Percentiles rank a stretch among this genome's conserved stretches.
These are phyloP conservation scores for Cordyceps militaris DNA, from an alignment of 2,329 filamentous ascomycete species.

Conservation along the genomic window DNA sequence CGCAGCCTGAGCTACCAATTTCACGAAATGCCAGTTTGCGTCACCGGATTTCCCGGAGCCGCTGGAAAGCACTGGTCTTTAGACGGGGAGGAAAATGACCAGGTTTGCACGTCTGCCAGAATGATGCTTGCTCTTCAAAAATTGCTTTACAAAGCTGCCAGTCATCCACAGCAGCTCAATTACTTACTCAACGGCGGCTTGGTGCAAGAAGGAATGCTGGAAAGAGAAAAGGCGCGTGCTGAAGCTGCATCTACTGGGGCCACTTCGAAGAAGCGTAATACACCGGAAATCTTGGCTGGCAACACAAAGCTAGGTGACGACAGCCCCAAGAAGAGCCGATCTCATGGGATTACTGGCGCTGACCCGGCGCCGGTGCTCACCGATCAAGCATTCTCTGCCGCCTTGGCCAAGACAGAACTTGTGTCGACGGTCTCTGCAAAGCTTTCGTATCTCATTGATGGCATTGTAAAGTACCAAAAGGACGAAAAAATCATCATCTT, in stretches of 20 bases:
- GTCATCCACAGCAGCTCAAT: constrained; percentile 37
- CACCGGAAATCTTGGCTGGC: constrained; percentile 29
- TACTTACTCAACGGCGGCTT: constrained; percentile 41
- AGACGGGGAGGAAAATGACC: constrained; percentile 40
- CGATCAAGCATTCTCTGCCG: constrained; percentile 27
- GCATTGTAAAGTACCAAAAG: constrained; percentile 58
- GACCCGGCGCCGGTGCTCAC: constrained; percentile 18
- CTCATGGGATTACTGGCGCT: constrained; percentile 22
- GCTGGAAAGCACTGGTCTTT: constrained; percentile 63
- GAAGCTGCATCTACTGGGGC: constrained; percentile 13
- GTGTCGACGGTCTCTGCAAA: constrained; percentile 82
- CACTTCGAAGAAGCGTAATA: constrained; percentile 13
- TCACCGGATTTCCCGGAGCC: constrained; percentile 58
- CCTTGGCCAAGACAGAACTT: constrained; percentile 54
- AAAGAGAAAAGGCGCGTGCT: constrained; percentile 27
- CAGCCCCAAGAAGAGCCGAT: constrained; percentile 26
- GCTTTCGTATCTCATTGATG: constrained; percentile 74
- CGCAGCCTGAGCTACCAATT: constrained; percentile 61
- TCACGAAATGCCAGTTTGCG: constrained; percentile 71
- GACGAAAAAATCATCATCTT: constrained; percentile 87
- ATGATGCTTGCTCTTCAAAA: constrained; percentile 48
- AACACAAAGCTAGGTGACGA: constrained; percentile 38
- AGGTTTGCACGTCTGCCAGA: constrained; percentile 40
- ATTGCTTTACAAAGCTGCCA: constrained; percentile 39
- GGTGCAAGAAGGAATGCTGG: constrained; percentile 32